Percentiles rank a stretch among this genome's conserved stretches.
Evolutionary conservation across 257 asterid genomes (phyloP).

Genomic region (Gentiana macrophylla): DNA sequence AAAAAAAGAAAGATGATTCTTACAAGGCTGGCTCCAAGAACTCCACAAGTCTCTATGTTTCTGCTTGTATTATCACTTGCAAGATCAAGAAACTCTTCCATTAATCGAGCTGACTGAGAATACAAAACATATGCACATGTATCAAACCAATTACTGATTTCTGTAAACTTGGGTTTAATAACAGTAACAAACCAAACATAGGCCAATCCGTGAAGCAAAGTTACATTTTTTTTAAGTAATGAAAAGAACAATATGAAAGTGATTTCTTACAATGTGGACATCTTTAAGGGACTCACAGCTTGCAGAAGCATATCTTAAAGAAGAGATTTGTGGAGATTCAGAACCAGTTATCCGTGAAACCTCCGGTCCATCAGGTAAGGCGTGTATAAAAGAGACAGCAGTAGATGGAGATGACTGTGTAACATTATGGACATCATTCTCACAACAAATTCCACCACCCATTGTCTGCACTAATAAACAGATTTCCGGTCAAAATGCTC

Average conservation of each 20-base stretch:
- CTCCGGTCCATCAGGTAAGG: slow-evolving; percentile 24
- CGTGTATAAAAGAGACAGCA: slow-evolving; percentile 26
- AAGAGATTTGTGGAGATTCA: slow-evolving; percentile 12
- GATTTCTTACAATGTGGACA: slow-evolving; percentile 33
- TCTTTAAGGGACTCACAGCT: slow-evolving; percentile 19
- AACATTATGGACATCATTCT: slow-evolving; percentile 20
- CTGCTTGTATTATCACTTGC: slow-evolving; percentile 34
- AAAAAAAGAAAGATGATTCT: slow-evolving; percentile 9
- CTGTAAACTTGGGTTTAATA: slow-evolving; percentile 3
- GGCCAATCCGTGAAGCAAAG: not conserved
- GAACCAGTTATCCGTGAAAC: slow-evolving; percentile 15
- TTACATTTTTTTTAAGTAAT: too few species aligned
- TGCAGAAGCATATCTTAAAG: slow-evolving; percentile 12
- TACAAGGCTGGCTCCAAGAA: slow-evolving; percentile 49
- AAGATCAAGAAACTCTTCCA: slow-evolving; percentile 37
- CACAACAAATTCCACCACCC: slow-evolving; percentile 21
- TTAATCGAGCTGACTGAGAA: slow-evolving; percentile 27
- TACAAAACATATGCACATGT: not conserved
- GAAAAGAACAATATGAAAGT: not conserved
- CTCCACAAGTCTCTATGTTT: slow-evolving; percentile 43
- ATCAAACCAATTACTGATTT: not conserved
- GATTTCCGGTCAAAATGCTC: not conserved
- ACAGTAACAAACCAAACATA: not conserved
- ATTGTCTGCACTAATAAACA: slow-evolving; percentile 2
- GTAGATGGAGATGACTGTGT: slow-evolving; percentile 28